A percentile compares a stretch with the other conserved stretches of the same genome.
Conservation (phyloP, 495 filamentous ascomycete genomes). For the Hyaloscypha variabilis region DNA sequence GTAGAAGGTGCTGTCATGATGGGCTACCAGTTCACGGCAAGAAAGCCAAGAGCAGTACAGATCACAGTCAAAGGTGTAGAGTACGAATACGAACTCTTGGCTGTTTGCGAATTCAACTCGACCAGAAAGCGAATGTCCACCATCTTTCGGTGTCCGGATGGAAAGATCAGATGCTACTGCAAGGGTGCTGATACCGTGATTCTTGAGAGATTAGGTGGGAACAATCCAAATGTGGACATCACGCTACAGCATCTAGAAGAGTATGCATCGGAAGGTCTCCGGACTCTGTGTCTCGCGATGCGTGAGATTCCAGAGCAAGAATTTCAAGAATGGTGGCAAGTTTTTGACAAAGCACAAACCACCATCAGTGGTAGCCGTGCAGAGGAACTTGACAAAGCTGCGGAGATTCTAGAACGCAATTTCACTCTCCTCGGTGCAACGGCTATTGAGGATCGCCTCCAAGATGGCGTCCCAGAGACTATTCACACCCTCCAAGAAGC, state of each 20-base stretch:
- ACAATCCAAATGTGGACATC: conserved; percentile 81
- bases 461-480: conserved; percentile 98
- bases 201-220: conserved; percentile 74
- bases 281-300: conserved; percentile 94
- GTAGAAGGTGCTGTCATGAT: conserved; percentile 87
- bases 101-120: conserved; percentile 98
- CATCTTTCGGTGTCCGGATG: conserved; percentile 95
- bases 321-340: conserved; percentile 82
- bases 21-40: conserved; percentile 87
- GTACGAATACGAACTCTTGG: conserved; percentile 86
- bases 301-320: conserved; percentile 91
- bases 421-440: conserved; percentile 92
- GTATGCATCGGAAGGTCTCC: conserved; percentile 94
- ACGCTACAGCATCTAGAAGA: conserved; percentile 96
- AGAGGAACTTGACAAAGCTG: conserved; percentile 96
- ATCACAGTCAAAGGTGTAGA: conserved; percentile 73
- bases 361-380: conserved; percentile 91
- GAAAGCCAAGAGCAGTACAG: conserved; percentile 84
- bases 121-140: conserved; percentile 98
- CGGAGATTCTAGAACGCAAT: conserved; percentile 92
- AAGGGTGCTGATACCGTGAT: conserved; percentile 99
- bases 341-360: conserved; percentile 88
- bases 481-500: conserved; percentile 97
- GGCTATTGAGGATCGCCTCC: conserved; percentile 95
- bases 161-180: conserved; percentile 88